Evolutionary conservation across 129 eudicot species (phyloP), one percentile per base, ranked within the genome.

Genomic region (Kitagawia praeruptora): DNA sequence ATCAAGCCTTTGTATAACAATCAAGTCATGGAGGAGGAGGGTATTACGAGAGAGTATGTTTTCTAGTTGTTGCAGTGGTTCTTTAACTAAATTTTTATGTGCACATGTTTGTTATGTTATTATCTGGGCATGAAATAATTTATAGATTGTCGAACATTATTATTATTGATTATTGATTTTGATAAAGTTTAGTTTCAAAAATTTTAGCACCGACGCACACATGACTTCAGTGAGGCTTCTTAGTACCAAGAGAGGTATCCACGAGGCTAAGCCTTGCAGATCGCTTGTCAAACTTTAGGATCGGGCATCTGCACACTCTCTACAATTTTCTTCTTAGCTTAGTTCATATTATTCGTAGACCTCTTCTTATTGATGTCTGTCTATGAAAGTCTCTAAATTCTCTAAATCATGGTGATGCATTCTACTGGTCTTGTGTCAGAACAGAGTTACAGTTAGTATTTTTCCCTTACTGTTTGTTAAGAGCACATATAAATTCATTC

Each of bases 11-110:
- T 85, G 84, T 87, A 92, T 80, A 88, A 88, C 49, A 77, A 80
- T 47, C 90, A 92, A 89, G 88, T 90, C 80, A 87, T 74, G 76
- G 84, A 89, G 89, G 97, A 96, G 81, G 96, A 96, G 63, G 84
- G 83, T 53, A 81, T 96, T 80, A 89, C 96, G 1, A 86, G 90
- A 87, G 92, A 87, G 99, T 96, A 92, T 72, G 83, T 48, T 44
- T 80, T 40, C 19, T 18, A 41, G 46, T 21, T 56, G 72, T 61
- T 41, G 19, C 13, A 41, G 6, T 39, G 27, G 13, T 14, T 38
- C 14, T 38, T 6, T 58, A 67, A 28, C 5, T 9, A 19, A 40
- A 42, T 44, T 41, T 40, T 10, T 16, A n/a, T 45, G 66, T 23
- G 77, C 38, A 16, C 42, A 12, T 25, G 31, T 67, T 31, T 13